phyloP scores from a whole-genome alignment of 2,329 filamentous ascomycete genomes.

The Cucurbitaria berberidis region DNA sequence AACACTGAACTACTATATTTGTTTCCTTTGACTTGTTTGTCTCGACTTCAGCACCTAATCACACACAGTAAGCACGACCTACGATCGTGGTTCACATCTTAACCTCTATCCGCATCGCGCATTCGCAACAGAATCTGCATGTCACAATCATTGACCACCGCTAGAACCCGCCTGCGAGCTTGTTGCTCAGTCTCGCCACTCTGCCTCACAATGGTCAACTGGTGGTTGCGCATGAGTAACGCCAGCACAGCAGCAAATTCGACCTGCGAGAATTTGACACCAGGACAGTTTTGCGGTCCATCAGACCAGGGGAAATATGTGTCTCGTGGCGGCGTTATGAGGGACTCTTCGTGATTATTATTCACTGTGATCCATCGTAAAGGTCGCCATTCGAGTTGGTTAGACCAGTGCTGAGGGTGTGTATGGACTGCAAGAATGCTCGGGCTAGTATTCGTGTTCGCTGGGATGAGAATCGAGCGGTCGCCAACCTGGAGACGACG shows the following conservation, averaged over 20 bases:
- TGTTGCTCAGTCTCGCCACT: no score
- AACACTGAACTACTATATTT: no score
- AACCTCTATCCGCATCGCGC: neutral
- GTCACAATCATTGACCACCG: no score
- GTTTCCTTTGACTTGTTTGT: no score
- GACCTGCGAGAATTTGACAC: constrained; percentile 46
- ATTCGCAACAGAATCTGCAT: no score
- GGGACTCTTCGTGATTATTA: constrained; percentile 2
- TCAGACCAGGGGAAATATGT: constrained; percentile 21
- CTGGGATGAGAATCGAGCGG: constrained; percentile 1
- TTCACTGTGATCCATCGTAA: constrained; percentile 20
- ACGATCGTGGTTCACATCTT: neutral
- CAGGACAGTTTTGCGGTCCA: constrained; percentile 39
- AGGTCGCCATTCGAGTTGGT: constrained; percentile 34
- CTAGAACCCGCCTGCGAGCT: no score
- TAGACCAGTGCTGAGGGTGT: constrained; percentile 1
- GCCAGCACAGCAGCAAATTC: constrained; percentile 44
- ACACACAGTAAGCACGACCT: no score
- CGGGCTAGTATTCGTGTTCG: constrained; percentile 6
- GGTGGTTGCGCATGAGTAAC: constrained; percentile 5
- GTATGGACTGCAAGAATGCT: constrained; percentile 5
- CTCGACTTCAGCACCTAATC: no score
- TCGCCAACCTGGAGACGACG: neutral
- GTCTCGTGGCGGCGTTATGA: neutral
- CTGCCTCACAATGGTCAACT: no score